Percentiles rank a stretch among this genome's conserved stretches.
phyloP scores from a whole-genome alignment of 179 eudicot genomes.

The Pouteria campechiana region DNA sequence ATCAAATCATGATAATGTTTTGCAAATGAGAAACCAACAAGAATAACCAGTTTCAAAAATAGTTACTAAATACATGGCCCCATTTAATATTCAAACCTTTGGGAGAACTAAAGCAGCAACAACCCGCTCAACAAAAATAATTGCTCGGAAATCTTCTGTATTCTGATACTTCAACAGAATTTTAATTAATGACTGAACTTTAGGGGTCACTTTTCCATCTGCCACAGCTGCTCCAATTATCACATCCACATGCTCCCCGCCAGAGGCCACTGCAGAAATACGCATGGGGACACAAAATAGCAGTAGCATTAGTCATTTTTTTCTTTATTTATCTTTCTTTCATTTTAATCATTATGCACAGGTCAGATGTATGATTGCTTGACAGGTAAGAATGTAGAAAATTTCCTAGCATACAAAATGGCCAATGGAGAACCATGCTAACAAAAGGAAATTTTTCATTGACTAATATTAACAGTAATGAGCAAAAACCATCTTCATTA shows the following conservation, averaged over 20 bases:
- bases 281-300: conserved; percentile 1
- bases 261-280: conserved; percentile 62
- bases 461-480: too few relatives aligned
- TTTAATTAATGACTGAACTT: conserved; percentile 87
- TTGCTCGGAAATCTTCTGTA: conserved; percentile 90
- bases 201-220: conserved; percentile 96
- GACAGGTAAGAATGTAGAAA: too few relatives aligned
- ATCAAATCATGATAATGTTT: too few relatives aligned
- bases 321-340: too few relatives aligned
- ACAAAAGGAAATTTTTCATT: too few relatives aligned
- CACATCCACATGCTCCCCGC: conserved; percentile 97
- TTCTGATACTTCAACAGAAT: conserved; percentile 83
- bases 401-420: too few relatives aligned
- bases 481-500: too few relatives aligned
- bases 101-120: conserved; percentile 98
- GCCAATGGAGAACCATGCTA: too few relatives aligned
- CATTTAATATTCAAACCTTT: conserved; percentile 44
- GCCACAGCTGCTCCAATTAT: conserved; percentile 98
- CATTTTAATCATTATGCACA: too few relatives aligned
- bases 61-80: neutral
- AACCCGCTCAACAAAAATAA: conserved; percentile 93
- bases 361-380: too few relatives aligned
- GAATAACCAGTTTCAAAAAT: neutral
- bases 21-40: neutral
- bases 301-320: too few relatives aligned